Percentiles rank a stretch among this genome's conserved stretches.
These are phyloP conservation scores for Chalciporus chontae DNA, from an alignment of 768 basidiomycete species.

Conservation along the genomic window DNA sequence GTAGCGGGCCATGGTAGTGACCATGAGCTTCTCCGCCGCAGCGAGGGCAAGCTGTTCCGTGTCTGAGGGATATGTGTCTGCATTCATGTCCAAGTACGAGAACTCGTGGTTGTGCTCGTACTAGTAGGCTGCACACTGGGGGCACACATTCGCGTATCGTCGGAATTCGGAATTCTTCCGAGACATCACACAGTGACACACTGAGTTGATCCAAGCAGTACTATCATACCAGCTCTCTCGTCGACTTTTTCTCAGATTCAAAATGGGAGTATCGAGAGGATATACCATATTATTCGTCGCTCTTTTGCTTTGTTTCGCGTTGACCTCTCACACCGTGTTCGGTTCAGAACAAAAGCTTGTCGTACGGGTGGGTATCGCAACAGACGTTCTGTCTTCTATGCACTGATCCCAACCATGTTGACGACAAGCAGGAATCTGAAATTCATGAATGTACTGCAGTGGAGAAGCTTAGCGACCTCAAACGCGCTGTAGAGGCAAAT, in stretches of 20 bases:
- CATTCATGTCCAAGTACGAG: neutral
- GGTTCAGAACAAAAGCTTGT: slow-evolving; percentile 23
- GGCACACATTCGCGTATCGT: neutral
- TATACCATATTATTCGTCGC: slow-evolving; percentile 34
- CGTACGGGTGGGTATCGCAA: slow-evolving; percentile 27
- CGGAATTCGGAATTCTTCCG: slow-evolving; percentile 27
- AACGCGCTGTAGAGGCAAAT: slow-evolving; percentile 54
- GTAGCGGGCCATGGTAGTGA: slow-evolving; percentile 68
- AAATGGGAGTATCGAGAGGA: slow-evolving; percentile 19
- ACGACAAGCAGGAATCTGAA: slow-evolving; percentile 38
- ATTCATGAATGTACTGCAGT: slow-evolving; percentile 40
- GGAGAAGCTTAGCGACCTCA: slow-evolving; percentile 52
- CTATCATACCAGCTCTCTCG: neutral
- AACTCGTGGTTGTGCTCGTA: neutral
- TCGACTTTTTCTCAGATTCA: neutral
- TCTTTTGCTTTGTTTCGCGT: slow-evolving; percentile 40
- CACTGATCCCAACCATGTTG: slow-evolving; percentile 7
- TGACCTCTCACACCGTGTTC: slow-evolving; percentile 17
- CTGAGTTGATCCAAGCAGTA: too few species aligned
- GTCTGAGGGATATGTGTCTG: slow-evolving; percentile 41
- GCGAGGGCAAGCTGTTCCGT: slow-evolving; percentile 51
- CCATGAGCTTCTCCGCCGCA: slow-evolving; percentile 67
- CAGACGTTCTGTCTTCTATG: neutral
- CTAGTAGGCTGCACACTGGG: too few species aligned
- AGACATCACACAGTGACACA: slow-evolving; percentile 6